Evolutionary conservation across 371 early-diverging fungal genomes (phyloP).

Genomic region (Chytridiales sp.): DNA sequence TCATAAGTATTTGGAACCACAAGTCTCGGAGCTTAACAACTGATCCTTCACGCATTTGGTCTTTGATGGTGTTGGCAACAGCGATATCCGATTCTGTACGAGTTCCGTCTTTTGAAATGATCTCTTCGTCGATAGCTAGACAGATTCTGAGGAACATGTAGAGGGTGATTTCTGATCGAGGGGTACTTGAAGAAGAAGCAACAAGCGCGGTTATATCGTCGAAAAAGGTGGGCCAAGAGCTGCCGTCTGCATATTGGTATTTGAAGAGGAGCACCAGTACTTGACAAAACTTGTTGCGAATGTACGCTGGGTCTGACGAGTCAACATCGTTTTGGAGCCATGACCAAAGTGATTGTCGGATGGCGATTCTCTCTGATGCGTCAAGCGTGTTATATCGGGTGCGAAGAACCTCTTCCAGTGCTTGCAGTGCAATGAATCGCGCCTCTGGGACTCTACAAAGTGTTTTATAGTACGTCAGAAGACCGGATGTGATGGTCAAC

Average conservation of each 20-base stretch:
- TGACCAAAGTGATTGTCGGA: conserved; percentile 70
- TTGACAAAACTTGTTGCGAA: conserved; percentile 86
- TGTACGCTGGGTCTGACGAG: conserved; percentile 43
- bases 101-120: conserved; percentile 74
- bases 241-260: conserved; percentile 64
- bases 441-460: conserved; percentile 56
- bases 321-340: conserved; percentile 31
- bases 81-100: conserved; percentile 70
- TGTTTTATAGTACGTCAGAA: conserved; percentile 5
- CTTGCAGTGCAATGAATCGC: conserved; percentile 83
- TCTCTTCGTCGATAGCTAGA: conserved; percentile 85
- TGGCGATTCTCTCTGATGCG: conserved; percentile 10
- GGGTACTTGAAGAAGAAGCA: conserved; percentile 38
- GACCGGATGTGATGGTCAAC: neutral
- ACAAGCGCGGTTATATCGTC: conserved; percentile 77
- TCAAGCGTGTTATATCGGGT: conserved; percentile 49
- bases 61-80: conserved; percentile 83
- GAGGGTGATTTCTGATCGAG: conserved; percentile 50
- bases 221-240: conserved; percentile 84
- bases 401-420: conserved; percentile 72
- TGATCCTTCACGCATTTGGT: conserved; percentile 85
- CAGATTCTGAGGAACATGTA: conserved; percentile 82
- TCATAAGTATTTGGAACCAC: conserved; percentile 72
- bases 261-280: conserved; percentile 80
- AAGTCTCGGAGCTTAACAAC: conserved; percentile 70